Evolutionary conservation across 768 basidiomycete species (phyloP).

Genomic region (Boletellus sp.): DNA sequence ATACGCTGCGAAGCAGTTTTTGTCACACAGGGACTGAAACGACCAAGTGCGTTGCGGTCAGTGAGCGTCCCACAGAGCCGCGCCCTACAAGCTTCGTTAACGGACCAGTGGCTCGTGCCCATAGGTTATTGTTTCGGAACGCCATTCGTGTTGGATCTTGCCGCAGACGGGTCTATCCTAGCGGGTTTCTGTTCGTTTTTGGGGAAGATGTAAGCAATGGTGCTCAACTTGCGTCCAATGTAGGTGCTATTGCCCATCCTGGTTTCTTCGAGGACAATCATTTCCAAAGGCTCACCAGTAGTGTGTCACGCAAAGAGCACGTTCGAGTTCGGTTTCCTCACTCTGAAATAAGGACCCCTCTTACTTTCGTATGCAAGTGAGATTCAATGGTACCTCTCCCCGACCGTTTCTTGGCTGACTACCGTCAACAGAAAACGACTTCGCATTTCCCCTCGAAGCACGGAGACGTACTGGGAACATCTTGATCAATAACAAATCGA

Average conservation of each 20-base stretch:
- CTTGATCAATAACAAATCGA: constrained; percentile 42
- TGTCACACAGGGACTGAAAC: constrained; percentile 19
- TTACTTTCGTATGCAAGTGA: constrained; percentile 26
- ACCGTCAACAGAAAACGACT: constrained; percentile 41
- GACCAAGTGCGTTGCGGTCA: constrained; percentile 41
- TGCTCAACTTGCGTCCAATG: not conserved
- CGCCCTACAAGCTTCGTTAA: not conserved
- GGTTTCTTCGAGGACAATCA: constrained; percentile 49
- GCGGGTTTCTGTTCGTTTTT: constrained; percentile 39
- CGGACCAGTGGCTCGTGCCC: not conserved
- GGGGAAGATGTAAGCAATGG: not conserved
- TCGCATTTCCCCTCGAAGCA: constrained; percentile 47
- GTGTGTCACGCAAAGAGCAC: constrained; percentile 12
- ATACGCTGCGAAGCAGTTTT: not conserved
- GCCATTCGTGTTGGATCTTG: constrained; percentile 45
- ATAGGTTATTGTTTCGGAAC: constrained; percentile 58
- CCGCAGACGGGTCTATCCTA: constrained; percentile 40
- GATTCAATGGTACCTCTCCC: not conserved
- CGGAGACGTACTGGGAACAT: constrained; percentile 56
- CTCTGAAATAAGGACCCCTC: constrained; percentile 17
- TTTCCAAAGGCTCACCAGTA: constrained; percentile 48
- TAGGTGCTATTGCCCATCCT: constrained; percentile 54
- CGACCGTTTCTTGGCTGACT: not conserved
- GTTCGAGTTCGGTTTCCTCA: not conserved
- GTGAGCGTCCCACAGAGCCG: constrained; percentile 20